These are phyloP conservation scores for Chenopodium formosanum DNA, from an alignment of 148 eudicot species.

Conservation along the genomic window DNA sequence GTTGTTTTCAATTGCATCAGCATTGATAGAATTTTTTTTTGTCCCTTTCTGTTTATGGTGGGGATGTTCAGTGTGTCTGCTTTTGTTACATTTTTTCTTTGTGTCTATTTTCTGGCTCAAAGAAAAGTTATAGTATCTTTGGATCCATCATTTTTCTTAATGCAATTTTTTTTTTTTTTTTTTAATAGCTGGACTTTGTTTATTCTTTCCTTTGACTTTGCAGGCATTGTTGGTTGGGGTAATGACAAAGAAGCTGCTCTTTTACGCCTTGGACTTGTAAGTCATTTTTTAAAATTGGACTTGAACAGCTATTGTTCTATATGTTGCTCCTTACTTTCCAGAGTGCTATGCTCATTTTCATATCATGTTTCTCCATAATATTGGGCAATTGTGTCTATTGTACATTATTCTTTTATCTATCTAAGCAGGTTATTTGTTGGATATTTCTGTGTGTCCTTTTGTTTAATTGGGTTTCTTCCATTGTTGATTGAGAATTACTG, in stretches of 20 bases:
- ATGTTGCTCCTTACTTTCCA: neutral
- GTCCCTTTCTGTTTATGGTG: neutral
- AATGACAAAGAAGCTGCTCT: conserved; percentile 68
- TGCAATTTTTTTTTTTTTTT: neutral
- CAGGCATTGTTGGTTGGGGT: conserved; percentile 58
- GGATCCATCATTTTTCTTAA: neutral
- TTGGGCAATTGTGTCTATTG: neutral
- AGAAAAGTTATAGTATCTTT: neutral
- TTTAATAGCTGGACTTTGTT: neutral
- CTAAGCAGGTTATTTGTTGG: neutral
- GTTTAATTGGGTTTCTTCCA: neutral
- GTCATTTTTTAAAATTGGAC: conserved; percentile 17
- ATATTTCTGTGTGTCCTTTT: neutral
- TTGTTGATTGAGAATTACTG: neutral
- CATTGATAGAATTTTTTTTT: neutral
- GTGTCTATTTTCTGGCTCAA: neutral
- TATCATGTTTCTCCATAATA: neutral
- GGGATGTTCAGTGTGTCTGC: neutral
- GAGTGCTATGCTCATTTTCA: neutral
- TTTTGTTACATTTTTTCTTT: neutral
- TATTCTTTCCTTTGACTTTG: conserved; percentile 12
- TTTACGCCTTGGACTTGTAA: conserved; percentile 80
- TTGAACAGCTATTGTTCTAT: neutral
- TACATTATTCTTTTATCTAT: neutral
- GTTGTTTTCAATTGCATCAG: neutral